Evolutionary conservation across 495 filamentous ascomycete species (phyloP).

Genomic region (Penicillium arizonense): DNA sequence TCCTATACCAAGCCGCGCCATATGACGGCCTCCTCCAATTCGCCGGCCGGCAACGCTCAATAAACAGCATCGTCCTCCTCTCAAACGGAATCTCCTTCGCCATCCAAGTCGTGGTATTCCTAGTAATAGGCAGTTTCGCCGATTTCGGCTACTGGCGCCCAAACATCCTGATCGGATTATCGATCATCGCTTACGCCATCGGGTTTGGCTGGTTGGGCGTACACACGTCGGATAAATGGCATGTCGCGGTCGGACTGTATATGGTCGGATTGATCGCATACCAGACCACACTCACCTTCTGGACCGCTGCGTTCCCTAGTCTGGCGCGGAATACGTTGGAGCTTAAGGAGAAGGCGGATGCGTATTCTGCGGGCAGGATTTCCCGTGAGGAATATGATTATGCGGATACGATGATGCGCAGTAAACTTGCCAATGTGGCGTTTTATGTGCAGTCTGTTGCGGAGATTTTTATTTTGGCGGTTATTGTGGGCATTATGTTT

Average conservation of each 20-base stretch:
- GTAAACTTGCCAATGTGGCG: slow-evolving; percentile 56
- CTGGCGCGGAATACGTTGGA: slow-evolving; percentile 57
- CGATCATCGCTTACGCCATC: slow-evolving; percentile 56
- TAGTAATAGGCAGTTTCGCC: slow-evolving; percentile 54
- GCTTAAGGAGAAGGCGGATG: slow-evolving; percentile 52
- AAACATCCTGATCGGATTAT: slow-evolving; percentile 59
- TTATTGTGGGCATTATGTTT: slow-evolving; percentile 64
- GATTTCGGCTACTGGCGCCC: slow-evolving; percentile 64
- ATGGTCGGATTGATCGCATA: slow-evolving; percentile 65
- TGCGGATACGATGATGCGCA: slow-evolving; percentile 61
- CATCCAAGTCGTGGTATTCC: slow-evolving; percentile 59
- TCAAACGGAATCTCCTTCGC: slow-evolving; percentile 65
- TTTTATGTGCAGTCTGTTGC: slow-evolving; percentile 62
- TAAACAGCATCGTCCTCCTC: slow-evolving; percentile 61
- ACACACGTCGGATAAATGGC: slow-evolving; percentile 54
- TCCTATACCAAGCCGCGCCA: slow-evolving; percentile 57
- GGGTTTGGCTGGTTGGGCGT: slow-evolving; percentile 66
- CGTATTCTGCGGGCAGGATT: slow-evolving; percentile 51
- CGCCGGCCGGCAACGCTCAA: slow-evolving; percentile 47
- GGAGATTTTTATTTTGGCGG: slow-evolving; percentile 59
- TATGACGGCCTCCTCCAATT: slow-evolving; percentile 48
- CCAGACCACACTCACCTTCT: slow-evolving; percentile 65
- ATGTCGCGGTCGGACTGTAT: slow-evolving; percentile 55
- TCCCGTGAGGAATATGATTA: slow-evolving; percentile 58
- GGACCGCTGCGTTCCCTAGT: slow-evolving; percentile 64